Conservation (phyloP, 2,329 filamentous ascomycete genomes). For the Aspergillus sojae region DNA sequence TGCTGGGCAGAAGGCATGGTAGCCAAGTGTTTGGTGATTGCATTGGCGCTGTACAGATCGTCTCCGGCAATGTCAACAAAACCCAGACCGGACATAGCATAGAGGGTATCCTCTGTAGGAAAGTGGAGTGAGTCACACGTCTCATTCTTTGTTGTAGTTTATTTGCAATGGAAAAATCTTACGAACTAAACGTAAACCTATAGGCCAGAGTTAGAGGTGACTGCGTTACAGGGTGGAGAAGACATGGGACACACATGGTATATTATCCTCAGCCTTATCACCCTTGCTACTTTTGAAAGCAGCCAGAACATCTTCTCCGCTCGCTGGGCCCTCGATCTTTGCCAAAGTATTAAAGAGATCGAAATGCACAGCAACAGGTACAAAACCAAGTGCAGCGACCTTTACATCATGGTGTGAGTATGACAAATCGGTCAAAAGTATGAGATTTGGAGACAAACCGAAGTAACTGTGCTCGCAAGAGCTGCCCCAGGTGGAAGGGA, state of each 20-base stretch:
- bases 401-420: conserved; percentile 9
- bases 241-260: background rate
- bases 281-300: conserved; percentile 22
- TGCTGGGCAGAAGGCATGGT: conserved; percentile 38
- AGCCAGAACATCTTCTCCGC: conserved; percentile 30
- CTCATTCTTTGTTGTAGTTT: background rate
- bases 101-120: conserved; percentile 39
- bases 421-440: no score
- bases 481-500: background rate
- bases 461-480: background rate
- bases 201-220: background rate
- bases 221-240: background rate
- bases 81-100: conserved; percentile 39
- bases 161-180: conserved; percentile 5
- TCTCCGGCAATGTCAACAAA: conserved; percentile 37
- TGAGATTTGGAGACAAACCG: background rate
- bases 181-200: conserved; percentile 29
- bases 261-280: conserved; percentile 1
- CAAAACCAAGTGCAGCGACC: conserved; percentile 40
- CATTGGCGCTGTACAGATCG: conserved; percentile 35
- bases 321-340: conserved; percentile 27
- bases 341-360: conserved; percentile 35
- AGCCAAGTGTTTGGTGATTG: conserved; percentile 38
- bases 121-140: background rate
- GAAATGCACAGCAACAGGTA: conserved; percentile 41